Conservation (phyloP, 192 early-diverging fungal species). For the Jimgerdemannia flammicorona region DNA sequence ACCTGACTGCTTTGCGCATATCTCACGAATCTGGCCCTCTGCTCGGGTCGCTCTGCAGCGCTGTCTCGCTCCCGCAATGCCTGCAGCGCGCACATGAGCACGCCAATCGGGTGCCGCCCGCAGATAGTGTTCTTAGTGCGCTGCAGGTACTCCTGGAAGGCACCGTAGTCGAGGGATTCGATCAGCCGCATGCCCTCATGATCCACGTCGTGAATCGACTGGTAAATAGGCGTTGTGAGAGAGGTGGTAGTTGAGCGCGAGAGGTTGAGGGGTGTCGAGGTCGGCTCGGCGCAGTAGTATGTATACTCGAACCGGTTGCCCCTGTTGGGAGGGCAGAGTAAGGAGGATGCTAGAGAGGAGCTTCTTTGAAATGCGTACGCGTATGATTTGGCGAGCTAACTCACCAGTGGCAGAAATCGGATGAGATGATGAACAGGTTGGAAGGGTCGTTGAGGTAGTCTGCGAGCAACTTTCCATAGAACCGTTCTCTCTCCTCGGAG, state of each 20-base stretch:
- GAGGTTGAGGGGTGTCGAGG: conserved; percentile 3
- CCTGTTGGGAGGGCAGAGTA: conserved; percentile 22
- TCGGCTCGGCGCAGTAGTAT: conserved; percentile 43
- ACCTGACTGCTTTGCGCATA: conserved; percentile 83
- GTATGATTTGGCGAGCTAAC: background rate
- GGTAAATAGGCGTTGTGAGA: conserved; percentile 55
- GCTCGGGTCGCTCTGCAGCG: conserved; percentile 7
- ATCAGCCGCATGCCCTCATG: conserved; percentile 77
- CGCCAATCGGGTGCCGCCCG: conserved; percentile 85
- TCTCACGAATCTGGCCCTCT: conserved; percentile 65
- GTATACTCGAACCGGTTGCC: conserved; percentile 85
- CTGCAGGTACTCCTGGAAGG: conserved; percentile 68
- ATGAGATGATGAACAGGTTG: conserved; percentile 91
- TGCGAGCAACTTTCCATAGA: conserved; percentile 71
- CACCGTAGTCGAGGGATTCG: conserved; percentile 51
- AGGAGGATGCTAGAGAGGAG: background rate
- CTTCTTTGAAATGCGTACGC: background rate
- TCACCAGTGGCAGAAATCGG: conserved; percentile 96
- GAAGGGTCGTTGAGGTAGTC: conserved; percentile 65
- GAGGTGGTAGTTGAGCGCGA: conserved; percentile 6
- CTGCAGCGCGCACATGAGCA: conserved; percentile 70
- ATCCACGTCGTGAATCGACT: conserved; percentile 80
- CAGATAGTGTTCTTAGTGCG: conserved; percentile 92
- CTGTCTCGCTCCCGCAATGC: conserved; percentile 15
- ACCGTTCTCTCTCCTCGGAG: conserved; percentile 47